A percentile compares a stretch with the other conserved stretches of the same genome.
Evolutionary conservation across 345 rosid species (phyloP).

Genomic region (Nasturtium officinale): DNA sequence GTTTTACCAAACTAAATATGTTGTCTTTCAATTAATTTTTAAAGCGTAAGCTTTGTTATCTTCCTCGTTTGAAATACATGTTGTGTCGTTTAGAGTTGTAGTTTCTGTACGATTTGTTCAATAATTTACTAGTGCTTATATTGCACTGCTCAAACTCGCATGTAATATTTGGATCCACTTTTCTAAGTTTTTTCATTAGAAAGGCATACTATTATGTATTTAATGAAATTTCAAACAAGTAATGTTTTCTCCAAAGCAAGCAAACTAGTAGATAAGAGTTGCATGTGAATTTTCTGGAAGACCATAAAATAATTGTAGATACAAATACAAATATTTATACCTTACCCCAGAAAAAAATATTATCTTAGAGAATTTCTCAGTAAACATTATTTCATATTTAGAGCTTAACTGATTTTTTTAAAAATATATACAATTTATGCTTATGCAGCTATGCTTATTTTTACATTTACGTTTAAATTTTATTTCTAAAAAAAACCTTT

Average conservation of each 20-base stretch:
- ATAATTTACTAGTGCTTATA: not conserved
- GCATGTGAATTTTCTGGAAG: not conserved
- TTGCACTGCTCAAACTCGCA: not conserved
- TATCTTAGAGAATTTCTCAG: not conserved
- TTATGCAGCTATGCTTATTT: not conserved
- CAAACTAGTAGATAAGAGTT: not conserved
- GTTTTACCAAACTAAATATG: slow-evolving; percentile 23
- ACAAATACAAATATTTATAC: not conserved
- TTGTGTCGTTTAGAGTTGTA: not conserved
- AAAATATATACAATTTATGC: too few relatives aligned
- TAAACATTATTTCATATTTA: not conserved
- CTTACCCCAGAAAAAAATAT: not conserved
- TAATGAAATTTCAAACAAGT: not conserved
- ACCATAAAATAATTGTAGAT: not conserved
- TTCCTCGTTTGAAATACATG: not conserved
- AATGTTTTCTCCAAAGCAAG: not conserved
- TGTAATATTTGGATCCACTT: not conserved
- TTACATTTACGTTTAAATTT: too few relatives aligned
- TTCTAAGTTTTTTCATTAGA: not conserved
- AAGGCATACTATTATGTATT: too few relatives aligned
- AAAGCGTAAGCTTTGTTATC: not conserved
- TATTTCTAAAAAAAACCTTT: too few relatives aligned
- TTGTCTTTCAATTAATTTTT: too few relatives aligned
- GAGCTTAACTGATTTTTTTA: too few relatives aligned
- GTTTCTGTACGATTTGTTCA: not conserved